Conservation (phyloP, 2,329 filamentous ascomycete species). For the Diaporthe sp. region DNA sequence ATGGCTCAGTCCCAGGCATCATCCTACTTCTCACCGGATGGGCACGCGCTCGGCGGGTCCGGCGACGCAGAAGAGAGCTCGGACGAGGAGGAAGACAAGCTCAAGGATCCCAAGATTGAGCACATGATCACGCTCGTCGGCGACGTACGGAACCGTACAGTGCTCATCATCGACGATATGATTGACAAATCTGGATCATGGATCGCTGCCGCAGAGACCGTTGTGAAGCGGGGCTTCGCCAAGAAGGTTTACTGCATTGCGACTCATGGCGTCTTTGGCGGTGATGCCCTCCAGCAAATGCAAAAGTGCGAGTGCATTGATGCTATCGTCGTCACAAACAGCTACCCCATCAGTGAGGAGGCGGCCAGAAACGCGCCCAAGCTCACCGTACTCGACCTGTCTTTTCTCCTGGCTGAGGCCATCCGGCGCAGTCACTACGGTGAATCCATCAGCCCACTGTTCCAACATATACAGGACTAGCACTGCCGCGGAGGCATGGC, state of each 20-base stretch:
- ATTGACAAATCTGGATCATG: constrained; percentile 97
- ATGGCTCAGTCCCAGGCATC: constrained; percentile 87
- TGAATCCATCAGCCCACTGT: constrained; percentile 79
- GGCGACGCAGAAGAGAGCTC: constrained; percentile 85
- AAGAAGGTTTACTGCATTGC: constrained; percentile 98
- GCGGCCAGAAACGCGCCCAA: constrained; percentile 79
- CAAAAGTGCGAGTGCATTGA: constrained; percentile 94
- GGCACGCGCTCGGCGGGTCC: constrained; percentile 82
- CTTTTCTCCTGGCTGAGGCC: constrained; percentile 87
- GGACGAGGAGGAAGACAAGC: constrained; percentile 93
- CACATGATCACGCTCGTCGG: constrained; percentile 98
- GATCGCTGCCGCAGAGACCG: constrained; percentile 97
- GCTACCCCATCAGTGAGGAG: constrained; percentile 87
- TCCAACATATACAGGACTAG: constrained; percentile 72
- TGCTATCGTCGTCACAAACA: constrained; percentile 94
- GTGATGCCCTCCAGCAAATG: constrained; percentile 88
- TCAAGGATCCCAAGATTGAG: constrained; percentile 83
- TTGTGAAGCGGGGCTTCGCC: constrained; percentile 90
- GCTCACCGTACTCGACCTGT: constrained; percentile 89
- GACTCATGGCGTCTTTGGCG: constrained; percentile 94
- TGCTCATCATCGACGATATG: constrained; percentile 98
- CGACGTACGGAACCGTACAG: constrained; percentile 86
- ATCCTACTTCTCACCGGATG: constrained; percentile 78
- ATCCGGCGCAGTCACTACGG: constrained; percentile 97
- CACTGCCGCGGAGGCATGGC: constrained; percentile 38